Conservation (phyloP, 2,329 filamentous ascomycete genomes). For the Calonectria ilicicola region DNA sequence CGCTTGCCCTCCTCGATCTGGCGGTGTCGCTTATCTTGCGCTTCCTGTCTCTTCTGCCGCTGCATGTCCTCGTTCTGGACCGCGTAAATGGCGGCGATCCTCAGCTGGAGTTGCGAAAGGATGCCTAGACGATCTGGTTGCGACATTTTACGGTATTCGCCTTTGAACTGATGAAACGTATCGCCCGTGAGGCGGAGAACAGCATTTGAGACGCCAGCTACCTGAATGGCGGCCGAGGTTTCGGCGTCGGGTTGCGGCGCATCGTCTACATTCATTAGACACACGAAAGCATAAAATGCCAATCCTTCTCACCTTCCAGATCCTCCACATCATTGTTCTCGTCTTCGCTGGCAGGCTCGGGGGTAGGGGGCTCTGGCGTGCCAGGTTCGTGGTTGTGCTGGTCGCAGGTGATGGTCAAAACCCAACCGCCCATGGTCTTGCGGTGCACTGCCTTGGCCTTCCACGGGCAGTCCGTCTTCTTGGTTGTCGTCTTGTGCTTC, state of each 20-base stretch:
- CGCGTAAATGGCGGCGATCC: constrained; percentile 58
- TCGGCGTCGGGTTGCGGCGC: constrained; percentile 50
- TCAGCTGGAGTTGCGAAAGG: constrained; percentile 55
- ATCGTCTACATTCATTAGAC: constrained; percentile 38
- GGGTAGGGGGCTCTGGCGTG: constrained; percentile 56
- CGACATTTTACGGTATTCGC: constrained; percentile 57
- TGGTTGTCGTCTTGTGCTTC: constrained; percentile 59
- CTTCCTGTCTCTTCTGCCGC: constrained; percentile 52
- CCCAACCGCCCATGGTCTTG: constrained; percentile 57
- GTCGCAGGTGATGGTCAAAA: constrained; percentile 58
- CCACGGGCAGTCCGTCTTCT: constrained; percentile 60
- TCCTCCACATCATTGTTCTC: constrained; percentile 46
- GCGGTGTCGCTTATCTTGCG: constrained; percentile 52
- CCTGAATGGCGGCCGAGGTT: constrained; percentile 52
- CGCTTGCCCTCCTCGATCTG: constrained; percentile 51
- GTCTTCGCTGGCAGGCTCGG: constrained; percentile 49
- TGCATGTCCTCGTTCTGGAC: constrained; percentile 59
- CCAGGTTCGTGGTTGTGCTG: constrained; percentile 59
- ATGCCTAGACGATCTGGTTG: constrained; percentile 53
- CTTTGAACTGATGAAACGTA: constrained; percentile 58
- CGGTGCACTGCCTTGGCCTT: constrained; percentile 59
- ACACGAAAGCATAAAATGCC: constrained; percentile 18
- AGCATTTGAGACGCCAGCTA: constrained; percentile 54
- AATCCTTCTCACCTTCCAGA: constrained; percentile 34
- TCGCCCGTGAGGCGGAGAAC: constrained; percentile 56